phyloP scores from a whole-genome alignment of 2,329 filamentous ascomycete species.

The Venturiaceae sp. region DNA sequence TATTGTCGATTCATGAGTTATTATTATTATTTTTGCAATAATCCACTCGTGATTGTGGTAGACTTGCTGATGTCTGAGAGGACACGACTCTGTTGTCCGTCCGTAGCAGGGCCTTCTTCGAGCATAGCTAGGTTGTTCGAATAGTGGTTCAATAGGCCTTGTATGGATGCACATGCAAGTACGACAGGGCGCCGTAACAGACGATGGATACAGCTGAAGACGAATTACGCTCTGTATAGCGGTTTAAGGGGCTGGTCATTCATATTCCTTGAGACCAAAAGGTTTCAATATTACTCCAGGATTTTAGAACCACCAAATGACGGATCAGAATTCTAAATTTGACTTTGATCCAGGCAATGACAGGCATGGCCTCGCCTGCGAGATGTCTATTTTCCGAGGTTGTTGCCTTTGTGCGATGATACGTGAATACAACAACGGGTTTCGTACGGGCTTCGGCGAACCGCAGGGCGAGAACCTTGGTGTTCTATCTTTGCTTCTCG shows the following conservation, averaged over 20 bases:
- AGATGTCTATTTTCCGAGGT: background rate
- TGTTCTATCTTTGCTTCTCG: slow-evolving; percentile 1
- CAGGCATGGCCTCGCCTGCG: background rate
- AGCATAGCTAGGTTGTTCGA: background rate
- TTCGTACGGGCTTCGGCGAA: background rate
- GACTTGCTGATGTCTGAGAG: background rate
- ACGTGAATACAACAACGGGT: background rate
- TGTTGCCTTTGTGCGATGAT: background rate
- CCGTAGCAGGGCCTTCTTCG: background rate
- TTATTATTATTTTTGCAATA: too few relatives aligned
- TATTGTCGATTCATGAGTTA: too few relatives aligned
- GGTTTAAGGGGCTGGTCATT: too few relatives aligned
- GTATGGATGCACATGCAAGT: background rate
- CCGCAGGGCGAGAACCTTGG: background rate
- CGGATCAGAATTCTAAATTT: background rate
- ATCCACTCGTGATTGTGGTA: background rate
- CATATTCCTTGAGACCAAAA: background rate
- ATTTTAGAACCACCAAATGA: background rate
- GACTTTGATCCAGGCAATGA: background rate
- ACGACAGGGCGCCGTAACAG: background rate
- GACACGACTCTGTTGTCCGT: background rate
- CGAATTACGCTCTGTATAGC: background rate
- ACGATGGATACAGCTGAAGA: background rate
- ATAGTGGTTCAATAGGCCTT: background rate
- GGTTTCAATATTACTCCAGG: background rate